Conservation (phyloP, 2,329 filamentous ascomycete genomes). For the Ophiostoma piceae region DNA sequence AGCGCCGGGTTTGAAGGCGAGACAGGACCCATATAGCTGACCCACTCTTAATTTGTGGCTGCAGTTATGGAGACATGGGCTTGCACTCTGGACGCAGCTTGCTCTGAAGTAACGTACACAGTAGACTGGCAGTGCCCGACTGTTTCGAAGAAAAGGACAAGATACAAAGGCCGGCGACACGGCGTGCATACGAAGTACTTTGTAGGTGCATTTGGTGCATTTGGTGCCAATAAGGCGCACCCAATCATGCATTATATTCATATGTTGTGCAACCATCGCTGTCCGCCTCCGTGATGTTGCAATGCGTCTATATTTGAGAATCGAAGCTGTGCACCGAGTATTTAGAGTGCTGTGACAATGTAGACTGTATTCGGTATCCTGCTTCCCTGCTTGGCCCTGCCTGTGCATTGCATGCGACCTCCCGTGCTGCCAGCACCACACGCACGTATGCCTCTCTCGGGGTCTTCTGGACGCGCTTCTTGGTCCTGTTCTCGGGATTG, state of each 20-base stretch:
- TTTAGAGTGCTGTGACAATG: neutral
- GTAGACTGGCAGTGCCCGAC: neutral
- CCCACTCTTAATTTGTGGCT: neutral
- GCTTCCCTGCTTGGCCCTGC: neutral
- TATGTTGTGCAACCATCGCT: neutral
- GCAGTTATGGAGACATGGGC: neutral
- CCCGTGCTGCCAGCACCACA: neutral
- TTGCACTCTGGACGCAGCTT: neutral
- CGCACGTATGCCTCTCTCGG: neutral
- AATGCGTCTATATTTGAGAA: neutral
- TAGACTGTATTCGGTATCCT: neutral
- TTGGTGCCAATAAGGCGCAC: neutral
- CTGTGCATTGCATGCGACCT: neutral
- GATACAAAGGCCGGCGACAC: too few species aligned
- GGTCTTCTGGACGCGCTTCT: neutral
- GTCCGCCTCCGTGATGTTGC: neutral
- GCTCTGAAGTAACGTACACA: too few species aligned
- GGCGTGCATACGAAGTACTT: too few species aligned
- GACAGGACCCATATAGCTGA: neutral
- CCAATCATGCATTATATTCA: neutral
- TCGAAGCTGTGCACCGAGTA: neutral
- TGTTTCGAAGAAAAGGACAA: neutral
- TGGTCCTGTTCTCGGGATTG: neutral
- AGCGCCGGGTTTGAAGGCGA: conserved; percentile 15
- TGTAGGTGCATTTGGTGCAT: neutral